Base-by-base conservation (phyloP, 2,329 filamentous ascomycete genomes). In the Colletotrichum noveboracense region DNA sequence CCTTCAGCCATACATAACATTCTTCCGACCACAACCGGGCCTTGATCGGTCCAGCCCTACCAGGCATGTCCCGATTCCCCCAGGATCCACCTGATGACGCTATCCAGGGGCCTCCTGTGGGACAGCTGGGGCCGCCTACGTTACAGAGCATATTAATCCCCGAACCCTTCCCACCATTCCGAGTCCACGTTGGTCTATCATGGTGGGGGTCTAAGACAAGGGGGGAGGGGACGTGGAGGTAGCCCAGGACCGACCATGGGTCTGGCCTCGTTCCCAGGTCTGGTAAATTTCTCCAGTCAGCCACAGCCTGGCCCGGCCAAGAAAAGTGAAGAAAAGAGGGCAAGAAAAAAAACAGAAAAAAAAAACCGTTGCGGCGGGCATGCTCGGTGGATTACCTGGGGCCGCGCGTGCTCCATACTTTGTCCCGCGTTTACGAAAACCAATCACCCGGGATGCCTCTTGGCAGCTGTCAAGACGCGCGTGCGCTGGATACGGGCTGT, bases 41-140 rank as follows among this genome's bases (percentile, higher is more conserved):
- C 24, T 60, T 13, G 24, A 6, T 60, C 56, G 24, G 56, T 60
- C 56, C 26, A 66, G 84, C 84, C 87, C 69, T 89, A 84, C 84
- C 85, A 89, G 2, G 83, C 58, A n/a, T n/a, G 18, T 21, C 21
- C 87, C 87, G 71, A 89, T 86, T 84, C 30, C 30, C 60, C 60
- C 32, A 34, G 60, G 60, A 32, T 32, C 58, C 58, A 61, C 58
- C 60, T 10, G n/a, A 34, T 62, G 60, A 62, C 60, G 60, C 32
- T 62, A 38, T 62, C 60, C 30, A 61, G 58, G 58, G 30, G 58
- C 21, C 55, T 24, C 55, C 30, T 32, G 18, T n/a, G 30, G 64
- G 64, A 18, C 26, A 26, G 8, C 36, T 21, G 64, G 64, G 66
- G n/a, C 18, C 32, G 52, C 61, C 32, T 65, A 65, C 66, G 66